Evolutionary conservation across 208 protist genomes (phyloP).

Genomic region (Leishmania mexicana): DNA sequence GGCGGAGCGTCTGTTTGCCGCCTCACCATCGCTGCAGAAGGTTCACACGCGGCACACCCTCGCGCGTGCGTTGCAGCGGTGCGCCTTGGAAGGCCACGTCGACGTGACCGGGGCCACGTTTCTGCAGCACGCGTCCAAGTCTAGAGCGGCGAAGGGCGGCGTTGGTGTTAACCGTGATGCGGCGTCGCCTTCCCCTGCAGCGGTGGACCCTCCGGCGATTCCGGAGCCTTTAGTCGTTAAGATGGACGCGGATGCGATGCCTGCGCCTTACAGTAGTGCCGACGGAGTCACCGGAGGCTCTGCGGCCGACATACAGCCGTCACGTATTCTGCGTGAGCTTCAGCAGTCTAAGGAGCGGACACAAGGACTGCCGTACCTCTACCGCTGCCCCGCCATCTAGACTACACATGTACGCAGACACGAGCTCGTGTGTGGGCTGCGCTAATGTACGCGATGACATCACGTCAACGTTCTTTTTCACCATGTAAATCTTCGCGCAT

Average conservation of each 20-base stretch:
- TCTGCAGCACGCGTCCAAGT: conserved; percentile 7
- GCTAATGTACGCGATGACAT: neutral
- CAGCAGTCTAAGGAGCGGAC: conserved; percentile 86
- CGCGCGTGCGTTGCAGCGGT: conserved; percentile 78
- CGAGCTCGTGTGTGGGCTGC: neutral
- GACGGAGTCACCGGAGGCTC: conserved; percentile 3
- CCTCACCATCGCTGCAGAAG: conserved; percentile 81
- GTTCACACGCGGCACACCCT: conserved; percentile 89
- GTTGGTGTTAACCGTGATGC: neutral
- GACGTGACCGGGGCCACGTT: conserved; percentile 49
- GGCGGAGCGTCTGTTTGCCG: conserved; percentile 85
- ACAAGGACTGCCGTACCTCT: conserved; percentile 91
- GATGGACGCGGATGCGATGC: conserved; percentile 46
- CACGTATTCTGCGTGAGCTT: conserved; percentile 66
- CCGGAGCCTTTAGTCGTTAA: conserved; percentile 55
- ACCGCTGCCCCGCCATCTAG: conserved; percentile 92
- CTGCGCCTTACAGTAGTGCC: conserved; percentile 1
- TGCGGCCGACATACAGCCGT: neutral
- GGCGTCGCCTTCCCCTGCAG: neutral
- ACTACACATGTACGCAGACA: neutral
- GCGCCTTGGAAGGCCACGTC: conserved; percentile 56
- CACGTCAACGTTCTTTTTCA: neutral
- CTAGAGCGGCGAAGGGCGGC: neutral
- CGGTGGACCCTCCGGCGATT: conserved; percentile 19
- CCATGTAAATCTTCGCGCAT: conserved; percentile 11